Percentiles rank a stretch among this genome's conserved stretches.
Evolutionary conservation across 2,329 filamentous ascomycete genomes (phyloP).

Genomic region (Neurospora sp.): DNA sequence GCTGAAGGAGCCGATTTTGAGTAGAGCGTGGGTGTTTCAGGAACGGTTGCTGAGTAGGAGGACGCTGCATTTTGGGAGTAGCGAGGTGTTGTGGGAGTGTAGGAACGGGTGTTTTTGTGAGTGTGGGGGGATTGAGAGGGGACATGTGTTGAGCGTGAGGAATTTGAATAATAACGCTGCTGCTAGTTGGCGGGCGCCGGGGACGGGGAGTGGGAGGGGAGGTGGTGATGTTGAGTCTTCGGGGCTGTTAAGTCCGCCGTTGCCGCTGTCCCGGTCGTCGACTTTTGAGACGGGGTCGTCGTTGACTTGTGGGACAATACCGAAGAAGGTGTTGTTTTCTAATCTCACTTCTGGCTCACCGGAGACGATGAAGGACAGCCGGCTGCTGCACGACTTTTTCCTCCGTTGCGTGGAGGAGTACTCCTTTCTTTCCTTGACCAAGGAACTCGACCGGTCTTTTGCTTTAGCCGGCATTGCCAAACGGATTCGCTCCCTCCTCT

Average conservation of each 20-base stretch:
- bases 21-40: conserved; percentile 6
- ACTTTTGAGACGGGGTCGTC: background rate
- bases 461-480: conserved; percentile 6
- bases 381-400: conserved; percentile 4
- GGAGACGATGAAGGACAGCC: background rate
- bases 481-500: background rate
- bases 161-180: conserved; percentile 1
- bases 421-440: conserved; percentile 3
- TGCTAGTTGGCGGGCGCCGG: background rate
- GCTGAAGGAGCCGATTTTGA: conserved; percentile 2
- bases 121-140: conserved; percentile 4
- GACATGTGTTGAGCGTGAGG: conserved; percentile 4
- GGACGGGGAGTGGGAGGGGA: background rate
- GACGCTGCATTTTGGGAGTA: conserved; percentile 6
- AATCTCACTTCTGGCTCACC: background rate
- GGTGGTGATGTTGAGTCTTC: background rate
- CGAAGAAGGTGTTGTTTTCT: conserved; percentile 7
- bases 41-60: conserved; percentile 5
- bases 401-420: conserved; percentile 7
- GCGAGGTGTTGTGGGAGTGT: conserved; percentile 8
- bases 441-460: conserved; percentile 2
- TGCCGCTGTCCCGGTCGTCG: background rate
- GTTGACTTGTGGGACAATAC: background rate
- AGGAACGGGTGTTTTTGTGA: conserved; percentile 5
- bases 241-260: background rate